phyloP scores from a whole-genome alignment of 2,329 filamentous ascomycete species.

The Periglandula ipomoeae region DNA sequence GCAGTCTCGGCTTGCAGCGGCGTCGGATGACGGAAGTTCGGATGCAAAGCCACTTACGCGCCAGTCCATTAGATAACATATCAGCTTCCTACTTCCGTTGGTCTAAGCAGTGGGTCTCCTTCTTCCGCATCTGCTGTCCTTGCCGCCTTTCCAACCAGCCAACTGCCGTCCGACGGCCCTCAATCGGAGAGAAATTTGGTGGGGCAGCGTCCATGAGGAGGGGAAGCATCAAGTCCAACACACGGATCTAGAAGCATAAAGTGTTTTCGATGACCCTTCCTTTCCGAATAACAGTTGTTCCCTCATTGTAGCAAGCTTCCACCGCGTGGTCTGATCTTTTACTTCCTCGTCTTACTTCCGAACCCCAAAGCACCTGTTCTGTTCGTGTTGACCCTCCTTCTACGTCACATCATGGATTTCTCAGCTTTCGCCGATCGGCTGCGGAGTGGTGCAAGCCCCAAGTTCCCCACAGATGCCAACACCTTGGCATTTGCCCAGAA shows the following conservation, averaged over 20 bases:
- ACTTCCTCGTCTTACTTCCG: background rate
- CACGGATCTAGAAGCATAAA: conserved; percentile 2
- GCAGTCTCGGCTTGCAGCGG: conserved; percentile 8
- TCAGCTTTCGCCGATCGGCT: conserved; percentile 28
- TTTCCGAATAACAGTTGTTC: too few species aligned
- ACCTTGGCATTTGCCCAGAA: conserved; percentile 37
- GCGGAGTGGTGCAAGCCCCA: conserved; percentile 28
- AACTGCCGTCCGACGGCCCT: too few species aligned
- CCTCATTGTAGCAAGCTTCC: too few species aligned
- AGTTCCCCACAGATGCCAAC: conserved; percentile 39
- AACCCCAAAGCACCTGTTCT: background rate
- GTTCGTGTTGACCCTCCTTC: background rate
- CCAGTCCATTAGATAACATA: too few species aligned
- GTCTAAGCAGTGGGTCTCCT: too few species aligned
- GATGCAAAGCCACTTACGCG: too few species aligned
- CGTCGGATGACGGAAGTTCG: conserved; percentile 19
- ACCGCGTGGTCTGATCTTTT: background rate
- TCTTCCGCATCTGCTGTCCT: too few species aligned
- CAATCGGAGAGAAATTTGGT: too few species aligned
- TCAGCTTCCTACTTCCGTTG: too few species aligned
- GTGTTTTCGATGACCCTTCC: conserved; percentile 7
- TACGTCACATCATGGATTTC: conserved; percentile 26
- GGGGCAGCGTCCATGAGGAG: background rate
- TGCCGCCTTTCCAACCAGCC: too few species aligned
- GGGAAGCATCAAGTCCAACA: too few species aligned